phyloP scores from a whole-genome alignment of 2,329 filamentous ascomycete genomes.

The Aspergillus hortae region DNA sequence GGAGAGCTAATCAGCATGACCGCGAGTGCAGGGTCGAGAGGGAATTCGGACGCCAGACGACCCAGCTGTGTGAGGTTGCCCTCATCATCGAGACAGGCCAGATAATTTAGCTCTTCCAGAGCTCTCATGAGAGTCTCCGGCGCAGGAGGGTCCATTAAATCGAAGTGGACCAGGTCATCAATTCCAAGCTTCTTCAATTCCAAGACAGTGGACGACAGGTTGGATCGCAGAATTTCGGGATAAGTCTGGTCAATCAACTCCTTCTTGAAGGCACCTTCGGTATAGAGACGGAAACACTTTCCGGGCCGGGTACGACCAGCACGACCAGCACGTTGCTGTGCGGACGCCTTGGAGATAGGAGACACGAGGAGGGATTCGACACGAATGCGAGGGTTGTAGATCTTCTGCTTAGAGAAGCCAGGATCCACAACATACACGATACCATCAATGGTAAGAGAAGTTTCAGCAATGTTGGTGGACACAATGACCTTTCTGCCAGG shows the following conservation, averaged over 20 bases:
- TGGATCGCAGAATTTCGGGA: conserved; percentile 91
- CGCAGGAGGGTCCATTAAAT: conserved; percentile 96
- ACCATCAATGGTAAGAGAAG: conserved; percentile 93
- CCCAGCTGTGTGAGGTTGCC: conserved; percentile 87
- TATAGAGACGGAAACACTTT: conserved; percentile 97
- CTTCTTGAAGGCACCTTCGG: conserved; percentile 92
- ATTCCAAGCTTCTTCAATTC: conserved; percentile 97
- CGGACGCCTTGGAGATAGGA: conserved; percentile 95
- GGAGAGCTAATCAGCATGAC: conserved; percentile 98
- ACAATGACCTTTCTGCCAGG: conserved; percentile 93
- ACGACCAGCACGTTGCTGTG: conserved; percentile 96
- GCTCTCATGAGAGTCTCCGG: conserved; percentile 98
- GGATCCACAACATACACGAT: conserved; percentile 99
- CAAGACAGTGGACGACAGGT: conserved; percentile 88
- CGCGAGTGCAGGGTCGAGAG: conserved; percentile 85
- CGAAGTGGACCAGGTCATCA: conserved; percentile 94
- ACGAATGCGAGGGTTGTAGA: conserved; percentile 94
- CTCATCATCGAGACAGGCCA: conserved; percentile 94
- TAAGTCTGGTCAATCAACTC: conserved; percentile 97
- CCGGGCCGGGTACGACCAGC: conserved; percentile 96
- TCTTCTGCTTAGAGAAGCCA: conserved; percentile 98
- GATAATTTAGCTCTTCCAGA: conserved; percentile 93
- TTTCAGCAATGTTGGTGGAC: conserved; percentile 97
- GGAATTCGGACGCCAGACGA: conserved; percentile 87
- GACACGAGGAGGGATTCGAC: conserved; percentile 97